Evolutionary conservation across 148 eudicot genomes (phyloP).

Genomic region (Selenicereus undatus): DNA sequence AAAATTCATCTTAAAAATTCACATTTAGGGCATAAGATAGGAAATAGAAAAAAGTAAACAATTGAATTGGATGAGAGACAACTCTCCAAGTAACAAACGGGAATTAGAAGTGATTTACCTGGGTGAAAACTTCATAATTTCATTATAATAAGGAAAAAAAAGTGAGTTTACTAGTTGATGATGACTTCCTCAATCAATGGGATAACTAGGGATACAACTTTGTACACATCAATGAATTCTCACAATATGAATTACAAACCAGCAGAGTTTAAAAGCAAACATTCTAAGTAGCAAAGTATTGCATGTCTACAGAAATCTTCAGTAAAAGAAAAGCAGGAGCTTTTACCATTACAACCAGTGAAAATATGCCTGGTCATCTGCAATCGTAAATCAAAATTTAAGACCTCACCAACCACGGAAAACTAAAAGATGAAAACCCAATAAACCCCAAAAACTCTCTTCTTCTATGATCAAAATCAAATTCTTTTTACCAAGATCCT

Average conservation of each 20-base stretch:
- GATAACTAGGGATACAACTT: too few relatives aligned
- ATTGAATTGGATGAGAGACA: neutral
- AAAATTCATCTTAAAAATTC: neutral
- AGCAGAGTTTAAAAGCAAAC: neutral
- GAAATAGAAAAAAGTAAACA: neutral
- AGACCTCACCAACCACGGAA: neutral
- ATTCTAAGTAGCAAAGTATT: neutral
- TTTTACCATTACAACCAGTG: slow-evolving; percentile 75
- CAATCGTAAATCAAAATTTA: slow-evolving; percentile 13
- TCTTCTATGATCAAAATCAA: neutral
- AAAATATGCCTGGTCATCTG: slow-evolving; percentile 78
- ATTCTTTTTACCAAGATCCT: slow-evolving; percentile 20
- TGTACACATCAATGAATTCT: neutral
- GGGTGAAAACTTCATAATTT: too few relatives aligned
- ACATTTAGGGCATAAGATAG: too few relatives aligned
- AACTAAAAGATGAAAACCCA: neutral
- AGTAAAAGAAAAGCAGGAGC: neutral
- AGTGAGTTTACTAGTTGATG: too few relatives aligned
- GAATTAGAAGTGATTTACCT: too few relatives aligned
- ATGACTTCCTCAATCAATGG: too few relatives aligned
- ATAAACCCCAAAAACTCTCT: neutral
- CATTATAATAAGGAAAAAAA: too few relatives aligned
- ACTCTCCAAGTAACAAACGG: too few relatives aligned
- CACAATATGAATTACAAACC: neutral
- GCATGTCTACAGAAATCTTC: neutral